A percentile compares a stretch with the other conserved stretches of the same genome.
Conservation (phyloP, 768 basidiomycete genomes). For the Sporobolomyces pararoseus region DNA sequence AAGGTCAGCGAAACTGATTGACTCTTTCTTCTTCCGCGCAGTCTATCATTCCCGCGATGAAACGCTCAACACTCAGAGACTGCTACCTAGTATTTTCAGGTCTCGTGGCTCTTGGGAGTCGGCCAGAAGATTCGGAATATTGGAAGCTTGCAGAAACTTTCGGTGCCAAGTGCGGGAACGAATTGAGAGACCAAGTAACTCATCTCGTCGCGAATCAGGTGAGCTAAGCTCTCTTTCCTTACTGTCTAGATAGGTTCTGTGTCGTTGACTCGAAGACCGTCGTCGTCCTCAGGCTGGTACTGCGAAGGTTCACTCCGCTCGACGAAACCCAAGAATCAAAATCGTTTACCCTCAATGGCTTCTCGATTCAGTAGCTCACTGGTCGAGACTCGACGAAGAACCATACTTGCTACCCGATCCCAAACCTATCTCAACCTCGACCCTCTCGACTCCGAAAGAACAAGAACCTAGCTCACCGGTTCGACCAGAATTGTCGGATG, state of each 20-base stretch:
- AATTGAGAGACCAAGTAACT: conserved; percentile 65
- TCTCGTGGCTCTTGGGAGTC: conserved; percentile 79
- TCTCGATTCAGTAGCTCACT: conserved; percentile 79
- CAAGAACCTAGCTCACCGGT: conserved; percentile 3
- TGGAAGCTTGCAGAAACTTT: conserved; percentile 84
- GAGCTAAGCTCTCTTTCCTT: conserved; percentile 29
- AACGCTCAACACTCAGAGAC: conserved; percentile 69
- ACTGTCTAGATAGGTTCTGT: background rate
- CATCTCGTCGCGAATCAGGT: conserved; percentile 92
- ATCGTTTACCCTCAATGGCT: conserved; percentile 90
- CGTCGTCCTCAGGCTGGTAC: conserved; percentile 66
- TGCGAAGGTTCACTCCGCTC: conserved; percentile 81
- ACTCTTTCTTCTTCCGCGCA: conserved; percentile 48
- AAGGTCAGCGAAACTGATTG: too few species aligned
- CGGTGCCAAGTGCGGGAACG: conserved; percentile 73
- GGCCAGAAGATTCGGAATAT: conserved; percentile 58
- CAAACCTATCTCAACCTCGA: background rate
- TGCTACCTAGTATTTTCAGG: conserved; percentile 87
- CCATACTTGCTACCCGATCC: conserved; percentile 58
- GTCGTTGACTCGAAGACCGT: background rate
- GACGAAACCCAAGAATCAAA: conserved; percentile 68
- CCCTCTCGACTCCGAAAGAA: background rate
- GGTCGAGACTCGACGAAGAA: conserved; percentile 73
- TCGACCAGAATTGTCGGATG: conserved; percentile 28
- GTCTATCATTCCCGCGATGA: conserved; percentile 80